Evolutionary conservation across 2,329 filamentous ascomycete genomes (phyloP), one percentile per base, ranked within the genome.

Genomic region (Hypoxylon rubiginosum): DNA sequence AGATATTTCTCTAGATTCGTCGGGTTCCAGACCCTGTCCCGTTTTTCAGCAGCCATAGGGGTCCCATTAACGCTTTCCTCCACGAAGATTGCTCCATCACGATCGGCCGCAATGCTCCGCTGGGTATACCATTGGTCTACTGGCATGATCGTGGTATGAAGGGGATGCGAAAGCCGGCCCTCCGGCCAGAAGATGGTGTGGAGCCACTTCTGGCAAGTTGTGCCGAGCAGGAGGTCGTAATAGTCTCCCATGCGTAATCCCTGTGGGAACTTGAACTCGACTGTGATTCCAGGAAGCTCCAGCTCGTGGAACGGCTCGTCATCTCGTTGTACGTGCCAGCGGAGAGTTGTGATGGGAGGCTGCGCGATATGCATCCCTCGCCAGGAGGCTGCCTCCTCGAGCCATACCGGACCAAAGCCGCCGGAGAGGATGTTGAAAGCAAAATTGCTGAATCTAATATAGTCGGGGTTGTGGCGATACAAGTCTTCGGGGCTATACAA

Each of bases 281-380:
- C 32, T 15, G 50, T 1, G 6, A 21, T n/a, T 17, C 19, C 10
- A 19, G 34, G 36, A 2, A 36, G 24, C 3, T 2, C 7, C 1
- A 4, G 4, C 8, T 17, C 4, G n/a, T 6, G 7, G 15, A 15
- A 8, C 3, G 4, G 15, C 10, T 36, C 34, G 34, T 8, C 2
- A 1, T 17, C 32, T 8, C 13, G 9, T 26, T n/a, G 6, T 13
- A 61, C 39, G 6, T 50, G 17, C 58, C 58, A 62, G 3, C 11
- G 30, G 15, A 62, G 13, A 9, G 24, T 51, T 13, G 26, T 56
- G 19, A 62, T 45, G 1, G 52, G 32, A 1, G 58, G 51, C 10
- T 26, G n/a, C 8, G 45, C 34, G 9, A 56, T 7, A 11, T 56
- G 58, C 58, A 62, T 62, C 9, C 13, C 24, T 28, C 46, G 17